Base-by-base conservation (phyloP, 2,329 filamentous ascomycete genomes). In the Epichloe festucae region DNA sequence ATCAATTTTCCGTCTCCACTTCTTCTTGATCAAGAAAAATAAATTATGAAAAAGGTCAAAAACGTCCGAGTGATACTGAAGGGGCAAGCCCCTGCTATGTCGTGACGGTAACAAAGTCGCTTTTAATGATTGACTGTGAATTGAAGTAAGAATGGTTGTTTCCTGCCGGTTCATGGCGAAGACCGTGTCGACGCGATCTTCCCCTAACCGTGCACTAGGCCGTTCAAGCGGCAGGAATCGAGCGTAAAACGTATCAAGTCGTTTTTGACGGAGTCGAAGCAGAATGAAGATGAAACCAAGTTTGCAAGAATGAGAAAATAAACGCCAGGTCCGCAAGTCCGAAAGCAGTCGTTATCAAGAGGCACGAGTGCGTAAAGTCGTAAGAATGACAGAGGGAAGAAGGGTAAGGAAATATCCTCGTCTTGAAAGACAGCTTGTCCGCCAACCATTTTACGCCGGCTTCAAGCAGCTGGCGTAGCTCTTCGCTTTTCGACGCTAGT, bases 401-500 rank as follows among this genome's bases (percentile, higher is more conserved):
- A 56, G 52, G 54, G 51, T 53, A 52, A 52, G 53, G 54, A 54
- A 19, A 57, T 53, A 57, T 53, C 53, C 34, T 49, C 53, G 50
- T 58, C 21, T 15, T 5, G 10, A 42, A 19, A 35, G 17, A 19
- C 12, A 12, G 10, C 14, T 12, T 17, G 14, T 44, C 23, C 40
- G 35, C 21, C 43, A 45, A 40, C 41, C 34, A 3, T 11, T 46
- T 14, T 23, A 19, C 15, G 21, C 23, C 50, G 48, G 39, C 40
- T 54, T 62, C 19, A 62, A 54, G 57, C 59, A 45, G 55, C 50
- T 11, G 60, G 58, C 35, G 60, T 56, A 12, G 62, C 56, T 77
- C 89, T 94, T 68, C 89, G 86, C 80, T 95, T 95, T 74, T 95
- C 89, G 56, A 83, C 85, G 66, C 84, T 90, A 58, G 87, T 90